Base-by-base conservation (phyloP, 1,284 basidiomycete genomes). In the Pseudozyma thailandica region DNA sequence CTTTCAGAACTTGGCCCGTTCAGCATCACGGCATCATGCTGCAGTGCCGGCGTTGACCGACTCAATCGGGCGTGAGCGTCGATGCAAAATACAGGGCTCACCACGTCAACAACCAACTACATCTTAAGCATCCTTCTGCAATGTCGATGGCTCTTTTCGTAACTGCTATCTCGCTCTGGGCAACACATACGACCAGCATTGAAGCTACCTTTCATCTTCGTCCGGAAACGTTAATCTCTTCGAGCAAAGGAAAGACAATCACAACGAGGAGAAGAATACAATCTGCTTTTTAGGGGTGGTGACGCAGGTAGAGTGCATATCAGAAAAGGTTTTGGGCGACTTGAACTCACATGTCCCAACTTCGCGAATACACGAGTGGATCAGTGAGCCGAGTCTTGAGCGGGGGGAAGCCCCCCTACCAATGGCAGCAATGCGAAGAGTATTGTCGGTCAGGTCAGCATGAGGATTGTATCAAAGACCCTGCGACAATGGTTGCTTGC, bases 201-300 rank as follows among this genome's bases (percentile, higher is more conserved):
- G 15, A 31, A 7, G 15, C 30, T 8, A 15, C 15, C 30, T 31
- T 31, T 31, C 8, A 35, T 16, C 43, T 13, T 33, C 25, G 50
- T 66, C 63, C 63, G 49, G 52, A 60, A 66, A 39, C 48, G 43
- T 42, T 30, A n/a, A 50, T 56, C 59, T 65, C 63, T 66, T 66
- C 52, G 57, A 66, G 52, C 52, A 52, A 52, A 55, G 43, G 41
- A 38, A 35, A 27, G 46, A 48, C 13, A 54, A 35, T 56, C 63
- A 66, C 63, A 38, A 43, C 57, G 52, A 66, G 33, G 63, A 60
- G 45, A 56, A 49, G 51, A 60, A 55, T 66, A 66, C 63, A 66
- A 56, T 60, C 57, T 66, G 63, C 63, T 55, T 55, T 59, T 66
- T 60, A 30, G 54, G 54, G 45, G 53, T n/a, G 39, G 37, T 44